These are phyloP conservation scores for Phytophthora citricola DNA, from an alignment of 352 stramenopile genomes.

Conservation along the genomic window DNA sequence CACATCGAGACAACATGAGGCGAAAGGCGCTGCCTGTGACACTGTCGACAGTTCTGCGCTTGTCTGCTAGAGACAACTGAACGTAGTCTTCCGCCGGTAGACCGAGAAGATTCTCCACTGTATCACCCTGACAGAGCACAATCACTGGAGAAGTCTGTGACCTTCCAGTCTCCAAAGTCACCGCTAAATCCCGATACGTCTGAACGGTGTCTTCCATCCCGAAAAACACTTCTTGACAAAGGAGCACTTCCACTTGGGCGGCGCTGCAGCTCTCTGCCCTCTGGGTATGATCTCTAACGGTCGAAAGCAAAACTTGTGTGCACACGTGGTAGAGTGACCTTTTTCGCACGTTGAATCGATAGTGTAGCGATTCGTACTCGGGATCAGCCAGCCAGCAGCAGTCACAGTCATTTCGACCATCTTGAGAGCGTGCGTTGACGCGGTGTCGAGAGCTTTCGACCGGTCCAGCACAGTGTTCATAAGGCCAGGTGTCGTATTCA, in stretches of 20 bases:
- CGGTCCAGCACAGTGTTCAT: constrained; percentile 41
- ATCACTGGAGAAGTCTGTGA: constrained; percentile 19
- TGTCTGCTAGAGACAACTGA: constrained; percentile 52
- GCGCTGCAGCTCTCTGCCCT: background rate
- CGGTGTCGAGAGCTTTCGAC: background rate
- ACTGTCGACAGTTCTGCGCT: constrained; percentile 38
- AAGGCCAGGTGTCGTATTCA: constrained; percentile 58
- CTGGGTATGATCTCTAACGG: constrained; percentile 24
- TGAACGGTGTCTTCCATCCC: constrained; percentile 57
- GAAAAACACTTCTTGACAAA: constrained; percentile 64
- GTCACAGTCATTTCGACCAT: constrained; percentile 44
- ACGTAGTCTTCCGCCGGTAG: constrained; percentile 52
- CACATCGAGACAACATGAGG: constrained; percentile 57
- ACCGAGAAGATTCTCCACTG: constrained; percentile 49
- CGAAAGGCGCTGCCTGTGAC: constrained; percentile 42
- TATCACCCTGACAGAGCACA: constrained; percentile 54
- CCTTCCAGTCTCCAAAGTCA: constrained; percentile 53
- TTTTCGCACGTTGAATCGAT: constrained; percentile 55
- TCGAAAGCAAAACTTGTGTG: constrained; percentile 41
- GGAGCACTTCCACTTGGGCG: constrained; percentile 53
- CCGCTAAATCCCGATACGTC: constrained; percentile 48
- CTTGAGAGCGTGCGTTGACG: constrained; percentile 21
- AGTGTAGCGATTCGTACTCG: constrained; percentile 11
- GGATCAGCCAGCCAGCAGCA: constrained; percentile 60
- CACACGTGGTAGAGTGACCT: constrained; percentile 56